Evolutionary conservation across 768 basidiomycete genomes (phyloP).

Genomic region (Phlebiopsis flavidoalba): DNA sequence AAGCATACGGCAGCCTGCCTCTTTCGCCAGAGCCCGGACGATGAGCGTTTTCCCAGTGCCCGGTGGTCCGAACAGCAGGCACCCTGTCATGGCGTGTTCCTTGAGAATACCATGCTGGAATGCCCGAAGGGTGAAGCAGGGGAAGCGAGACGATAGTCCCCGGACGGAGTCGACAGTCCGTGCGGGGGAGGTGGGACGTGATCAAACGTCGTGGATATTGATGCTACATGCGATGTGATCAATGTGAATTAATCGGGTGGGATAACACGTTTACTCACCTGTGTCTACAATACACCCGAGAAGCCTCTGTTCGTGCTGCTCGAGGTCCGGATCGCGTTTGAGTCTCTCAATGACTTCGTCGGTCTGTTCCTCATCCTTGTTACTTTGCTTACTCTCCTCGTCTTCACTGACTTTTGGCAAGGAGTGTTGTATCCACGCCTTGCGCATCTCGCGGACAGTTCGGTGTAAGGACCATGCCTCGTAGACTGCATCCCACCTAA

Average conservation of each 20-base stretch:
- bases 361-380: conserved; percentile 16
- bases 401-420: conserved; percentile 31
- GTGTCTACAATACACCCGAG: conserved; percentile 85
- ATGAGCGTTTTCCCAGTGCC: conserved; percentile 91
- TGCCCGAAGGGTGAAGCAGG: conserved; percentile 76
- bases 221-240: conserved; percentile 32
- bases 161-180: conserved; percentile 90
- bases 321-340: conserved; percentile 70
- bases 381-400: conserved; percentile 27
- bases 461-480: conserved; percentile 60
- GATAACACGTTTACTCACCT: conserved; percentile 33
- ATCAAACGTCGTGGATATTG: conserved; percentile 78
- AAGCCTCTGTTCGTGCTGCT: conserved; percentile 75
- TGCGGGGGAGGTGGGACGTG: conserved; percentile 85
- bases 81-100: conserved; percentile 88
- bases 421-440: conserved; percentile 55
- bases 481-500: conserved; percentile 65
- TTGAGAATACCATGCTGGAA: conserved; percentile 88
- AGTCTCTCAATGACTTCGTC: conserved; percentile 78
- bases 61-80: conserved; percentile 88
- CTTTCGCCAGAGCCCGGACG: conserved; percentile 86
- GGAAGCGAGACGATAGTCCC: conserved; percentile 88
- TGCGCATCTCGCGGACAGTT: conserved; percentile 45
- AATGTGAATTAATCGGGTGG: not conserved
- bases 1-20: conserved; percentile 92